A percentile compares a stretch with the other conserved stretches of the same genome.
phyloP scores from a whole-genome alignment of 805 yeast genomes.

The Spathaspora gorwiae region DNA sequence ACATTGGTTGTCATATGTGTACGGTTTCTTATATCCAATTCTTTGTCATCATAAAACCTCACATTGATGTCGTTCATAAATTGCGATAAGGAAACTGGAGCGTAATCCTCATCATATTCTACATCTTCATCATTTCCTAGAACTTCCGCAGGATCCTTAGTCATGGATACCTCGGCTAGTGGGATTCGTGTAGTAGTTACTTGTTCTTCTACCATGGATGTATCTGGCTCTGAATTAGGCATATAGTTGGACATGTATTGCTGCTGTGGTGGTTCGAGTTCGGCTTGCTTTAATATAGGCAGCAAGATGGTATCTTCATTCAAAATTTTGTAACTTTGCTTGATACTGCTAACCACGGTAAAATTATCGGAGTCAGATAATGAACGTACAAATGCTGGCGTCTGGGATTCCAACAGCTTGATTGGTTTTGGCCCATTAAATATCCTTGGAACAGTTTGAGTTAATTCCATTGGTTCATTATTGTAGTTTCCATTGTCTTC shows the following conservation, averaged over 20 bases:
- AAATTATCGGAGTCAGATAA: too few species aligned
- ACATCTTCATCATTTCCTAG: constrained; percentile 12
- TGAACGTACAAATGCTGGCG: too few species aligned
- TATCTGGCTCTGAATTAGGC: not conserved
- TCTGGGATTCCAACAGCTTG: too few species aligned
- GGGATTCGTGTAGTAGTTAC: constrained; percentile 24
- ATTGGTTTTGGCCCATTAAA: too few species aligned
- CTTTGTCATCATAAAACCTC: constrained; percentile 44
- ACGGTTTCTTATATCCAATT: constrained; percentile 21
- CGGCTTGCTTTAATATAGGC: not conserved
- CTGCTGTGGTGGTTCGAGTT: not conserved
- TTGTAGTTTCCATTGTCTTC: too few species aligned
- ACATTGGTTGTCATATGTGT: constrained; percentile 9
- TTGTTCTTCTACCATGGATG: constrained; percentile 6
- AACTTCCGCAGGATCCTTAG: constrained; percentile 1
- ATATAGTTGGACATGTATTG: not conserved
- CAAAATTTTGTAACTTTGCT: too few species aligned
- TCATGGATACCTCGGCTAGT: constrained; percentile 15
- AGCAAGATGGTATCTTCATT: too few species aligned
- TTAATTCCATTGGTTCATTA: constrained; percentile 16
- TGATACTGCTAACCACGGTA: too few species aligned
- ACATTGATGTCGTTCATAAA: constrained; percentile 39
- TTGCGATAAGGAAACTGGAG: constrained; percentile 31
- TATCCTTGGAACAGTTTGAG: constrained; percentile 9
- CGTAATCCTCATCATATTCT: constrained; percentile 20